Evolutionary conservation across 192 early-diverging fungal genomes (phyloP), one percentile per base, ranked within the genome.

Genomic region (Oehlia diaphana): DNA sequence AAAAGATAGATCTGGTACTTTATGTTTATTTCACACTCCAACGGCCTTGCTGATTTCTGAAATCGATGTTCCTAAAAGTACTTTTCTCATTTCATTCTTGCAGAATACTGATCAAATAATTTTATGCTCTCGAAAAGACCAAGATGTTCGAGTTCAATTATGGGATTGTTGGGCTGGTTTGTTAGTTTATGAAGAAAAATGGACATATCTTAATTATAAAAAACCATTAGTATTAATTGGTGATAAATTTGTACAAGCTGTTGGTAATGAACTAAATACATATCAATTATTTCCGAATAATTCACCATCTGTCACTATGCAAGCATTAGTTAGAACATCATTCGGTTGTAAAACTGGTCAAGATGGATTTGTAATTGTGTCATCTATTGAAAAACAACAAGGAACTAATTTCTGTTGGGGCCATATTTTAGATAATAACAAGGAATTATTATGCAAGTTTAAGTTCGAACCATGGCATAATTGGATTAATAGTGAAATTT

Each of bases 401-500:
- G 16, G n/a, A n/a, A 0, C 3, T 21, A 10, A 8, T 70, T 16
- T 70, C 16, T n/a, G 68, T 70, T 70, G 35, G 35, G n/a, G 31
- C 23, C n/a, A 3, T 3, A 70, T 70, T 42, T 19, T n/a, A 37
- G 44, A 70, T 39, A 70, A 12, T 21, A 31, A 70, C 4, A 42
- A 69, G 0, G 39, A 44, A 12, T 16, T 44, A 42, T 21, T n/a
- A n/a, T 70, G 68, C 39, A 44, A 10, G 9, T 70, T 70, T 70
- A 70, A 70, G 39, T 44, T 70, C 19, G 68, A 70, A 42, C 68
- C 68, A 42, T 70, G 68, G 68, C 16, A 39, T n/a, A 44, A 70
- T 35, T 70, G 37, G 14, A 4, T 1, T 21, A 42, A 16, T 39
- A 12, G 8, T 9, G 21, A n/a, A 4, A 58, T 58, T 7, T 70